Base-by-base conservation (phyloP, 164 flowering plant genomes). In the Vitis labrusca region DNA sequence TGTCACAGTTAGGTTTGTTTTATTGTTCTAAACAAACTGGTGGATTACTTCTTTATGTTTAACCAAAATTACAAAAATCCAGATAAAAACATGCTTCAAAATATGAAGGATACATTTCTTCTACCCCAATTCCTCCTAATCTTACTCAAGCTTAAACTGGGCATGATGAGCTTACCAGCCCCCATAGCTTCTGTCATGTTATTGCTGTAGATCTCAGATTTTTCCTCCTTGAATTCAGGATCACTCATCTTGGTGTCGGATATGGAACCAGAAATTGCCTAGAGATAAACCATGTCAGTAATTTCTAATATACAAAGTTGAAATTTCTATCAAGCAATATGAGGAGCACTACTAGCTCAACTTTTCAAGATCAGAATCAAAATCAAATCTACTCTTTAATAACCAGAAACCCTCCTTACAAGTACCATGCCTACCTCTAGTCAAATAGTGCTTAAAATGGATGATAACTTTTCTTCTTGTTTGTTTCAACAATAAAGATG, bases 151-250 rank as follows among this genome's bases (percentile, higher is more conserved):
- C 12, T 19, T 9, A 72, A 73, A 64, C 9, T 10, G 29, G 10
- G 17, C 3, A 17, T 53, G 1, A 53, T 5, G 3, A 65, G 55
- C 86, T 74, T 80, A 95, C 98, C 91, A 77, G 99, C 97, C 70
- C 98, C 99, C 98, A 92, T 91, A 51, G 98, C 97, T 79, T 85
- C 84, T 50, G 99, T 93, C 99, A 95, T 95, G 72, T 87, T 82
- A 63, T 50, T 70, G 76, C 99, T 93, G 62, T 95, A 95, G 59
- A 61, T 65, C 10, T 87, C 93, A 50, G 99, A 94, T 76, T 86
- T 95, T 65, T 86, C 87, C 76, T 89, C 94, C 74, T 87, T 72
- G 23, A 59, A 75, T 63, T 83, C 80, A 66, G 86, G 59, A 60
- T 71, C 79, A 69, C 84, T 82, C 81, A 70, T 79, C 79, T 80